Conservation (phyloP, 2,329 filamentous ascomycete genomes). For the Westerdykella aurantiaca region DNA sequence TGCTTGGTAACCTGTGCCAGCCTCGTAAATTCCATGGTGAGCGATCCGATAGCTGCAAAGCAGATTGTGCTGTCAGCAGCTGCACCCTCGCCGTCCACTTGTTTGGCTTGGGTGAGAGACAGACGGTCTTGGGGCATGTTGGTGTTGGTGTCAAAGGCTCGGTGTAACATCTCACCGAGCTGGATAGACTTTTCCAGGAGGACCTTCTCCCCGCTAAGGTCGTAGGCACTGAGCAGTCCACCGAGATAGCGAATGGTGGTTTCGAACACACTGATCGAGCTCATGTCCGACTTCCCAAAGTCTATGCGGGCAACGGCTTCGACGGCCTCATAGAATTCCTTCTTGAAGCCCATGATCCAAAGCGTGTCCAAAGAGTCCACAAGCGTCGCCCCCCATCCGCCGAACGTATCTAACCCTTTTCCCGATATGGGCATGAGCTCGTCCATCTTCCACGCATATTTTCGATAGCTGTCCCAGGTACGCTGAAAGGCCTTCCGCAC, state of each 20-base stretch:
- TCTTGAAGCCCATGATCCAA: slow-evolving; percentile 46
- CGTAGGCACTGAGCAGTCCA: slow-evolving; percentile 35
- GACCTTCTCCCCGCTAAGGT: slow-evolving; percentile 30
- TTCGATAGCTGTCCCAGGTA: slow-evolving; percentile 42
- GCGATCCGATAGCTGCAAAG: slow-evolving; percentile 44
- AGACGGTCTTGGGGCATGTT: slow-evolving; percentile 43
- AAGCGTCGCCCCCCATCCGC: slow-evolving; percentile 45
- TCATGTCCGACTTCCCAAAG: slow-evolving; percentile 36
- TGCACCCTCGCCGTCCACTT: slow-evolving; percentile 19
- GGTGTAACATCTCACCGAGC: slow-evolving; percentile 41
- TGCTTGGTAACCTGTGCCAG: slow-evolving; percentile 34
- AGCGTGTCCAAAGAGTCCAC: slow-evolving; percentile 45
- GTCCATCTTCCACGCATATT: slow-evolving; percentile 43
- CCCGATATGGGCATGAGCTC: slow-evolving; percentile 42
- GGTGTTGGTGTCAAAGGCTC: slow-evolving; percentile 42
- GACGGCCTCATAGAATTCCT: slow-evolving; percentile 45
- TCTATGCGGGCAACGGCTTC: slow-evolving; percentile 42
- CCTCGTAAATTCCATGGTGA: slow-evolving; percentile 39
- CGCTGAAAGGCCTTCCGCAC: slow-evolving; percentile 41
- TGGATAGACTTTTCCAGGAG: slow-evolving; percentile 36
- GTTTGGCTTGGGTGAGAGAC: slow-evolving; percentile 34
- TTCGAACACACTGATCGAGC: slow-evolving; percentile 47
- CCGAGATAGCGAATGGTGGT: slow-evolving; percentile 44
- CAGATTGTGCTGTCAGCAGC: slow-evolving; percentile 38
- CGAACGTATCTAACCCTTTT: slow-evolving; percentile 37